Base-by-base conservation (phyloP, 805 yeast genomes). In the Isabelozyma pseudorhagii region DNA sequence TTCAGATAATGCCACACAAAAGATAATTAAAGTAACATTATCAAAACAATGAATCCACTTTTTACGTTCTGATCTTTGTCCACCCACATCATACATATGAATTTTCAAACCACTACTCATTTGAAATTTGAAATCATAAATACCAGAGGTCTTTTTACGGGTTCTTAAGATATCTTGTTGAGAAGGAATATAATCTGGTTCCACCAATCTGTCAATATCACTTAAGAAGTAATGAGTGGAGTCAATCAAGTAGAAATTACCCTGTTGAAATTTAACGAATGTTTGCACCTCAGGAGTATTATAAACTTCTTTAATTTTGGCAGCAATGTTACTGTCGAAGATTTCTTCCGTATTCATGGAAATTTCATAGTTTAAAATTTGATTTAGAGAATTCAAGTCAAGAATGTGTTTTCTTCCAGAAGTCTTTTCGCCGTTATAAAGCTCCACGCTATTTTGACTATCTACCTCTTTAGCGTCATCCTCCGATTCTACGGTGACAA, bases 41-140 rank as follows among this genome's bases (percentile, higher is more conserved):
- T 91, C 97, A 60, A 94, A 94, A 63, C 97, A 89, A 68, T 94
- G 96, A 53, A 94, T 91, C 99, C 99, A 94, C 68, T 94, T 93
- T 62, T 88, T 89, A 47, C 99, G 83, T 72, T 94, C 99, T 3
- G 96, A 84, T 59, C 99, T 77, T 68, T 94, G 99, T 1, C 97
- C 97, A 54, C 97, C 97, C 44, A 92, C 97, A 66, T 92, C 97
- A 61, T 61, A 74, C 79, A 74, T 74, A 57, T 74, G 79, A 38
- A 74, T 68, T 46, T 67, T 69, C 18, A 73, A 59, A 6, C 75
- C 75, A 31, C 59, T 54, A n/a, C 87, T 90, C 81, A 91, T 79
- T 51, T 83, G 83, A 60, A 92, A 88, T 50, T 80, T 77, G 50
- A 89, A 84, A 64, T 91, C 97, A 59, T 85, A 89, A 18, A 92